Percentiles rank a stretch among this genome's conserved stretches.
These are phyloP conservation scores for Mixia osmundae DNA, from an alignment of 1,284 basidiomycete genomes.

Conservation along the genomic window DNA sequence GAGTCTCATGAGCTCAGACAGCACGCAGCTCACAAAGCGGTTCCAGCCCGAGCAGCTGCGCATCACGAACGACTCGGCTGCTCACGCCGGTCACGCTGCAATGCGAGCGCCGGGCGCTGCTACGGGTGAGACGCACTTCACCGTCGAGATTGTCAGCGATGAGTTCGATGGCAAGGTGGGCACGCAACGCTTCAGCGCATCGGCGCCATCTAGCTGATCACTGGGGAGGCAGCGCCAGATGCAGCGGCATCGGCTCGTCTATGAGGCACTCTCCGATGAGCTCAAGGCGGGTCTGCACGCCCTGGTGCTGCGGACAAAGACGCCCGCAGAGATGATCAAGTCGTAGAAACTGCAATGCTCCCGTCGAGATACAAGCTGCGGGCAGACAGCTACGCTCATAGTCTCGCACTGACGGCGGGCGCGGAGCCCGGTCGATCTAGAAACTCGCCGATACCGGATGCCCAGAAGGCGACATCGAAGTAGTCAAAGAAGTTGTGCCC, in stretches of 20 bases:
- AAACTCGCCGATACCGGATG: neutral
- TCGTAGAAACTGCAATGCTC: no score
- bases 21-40: neutral
- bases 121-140: constrained; percentile 16
- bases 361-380: no score
- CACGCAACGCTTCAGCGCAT: neutral
- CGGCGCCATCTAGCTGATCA: neutral
- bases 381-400: no score
- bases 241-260: constrained; percentile 17
- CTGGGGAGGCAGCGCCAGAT: constrained; percentile 16
- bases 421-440: no score
- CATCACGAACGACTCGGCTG: constrained; percentile 1
- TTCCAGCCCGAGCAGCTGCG: neutral
- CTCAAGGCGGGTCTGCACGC: constrained; percentile 16
- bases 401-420: no score
- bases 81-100: constrained; percentile 11
- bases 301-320: constrained; percentile 15
- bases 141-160: constrained; percentile 9
- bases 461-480: constrained; percentile 4
- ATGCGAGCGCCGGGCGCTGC: constrained; percentile 15
- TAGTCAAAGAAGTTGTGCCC: constrained; percentile 7
- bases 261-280: constrained; percentile 14
- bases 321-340: constrained; percentile 14
- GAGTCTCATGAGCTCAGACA: no score
- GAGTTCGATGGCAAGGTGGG: constrained; percentile 16